Evolutionary conservation across 805 yeast genomes (phyloP).

Genomic region (Lachancea thermotolerans): DNA sequence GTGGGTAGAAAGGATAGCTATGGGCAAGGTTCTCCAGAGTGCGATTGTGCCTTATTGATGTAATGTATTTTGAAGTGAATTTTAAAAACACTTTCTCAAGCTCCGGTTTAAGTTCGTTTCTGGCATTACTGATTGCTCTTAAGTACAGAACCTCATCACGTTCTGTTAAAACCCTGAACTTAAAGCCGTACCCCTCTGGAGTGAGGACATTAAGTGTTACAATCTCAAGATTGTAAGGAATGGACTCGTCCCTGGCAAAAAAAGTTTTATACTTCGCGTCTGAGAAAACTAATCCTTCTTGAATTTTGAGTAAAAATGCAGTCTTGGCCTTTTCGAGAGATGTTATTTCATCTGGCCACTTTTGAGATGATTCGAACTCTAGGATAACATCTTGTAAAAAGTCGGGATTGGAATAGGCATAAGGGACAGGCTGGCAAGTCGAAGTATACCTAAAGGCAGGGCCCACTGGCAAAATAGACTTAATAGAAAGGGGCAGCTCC

Average conservation of each 20-base stretch:
- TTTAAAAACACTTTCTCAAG: conserved; percentile 56
- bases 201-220: conserved; percentile 59
- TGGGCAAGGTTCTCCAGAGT: conserved; percentile 64
- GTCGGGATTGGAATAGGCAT: conserved; percentile 65
- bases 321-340: conserved; percentile 86
- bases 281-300: conserved; percentile 37
- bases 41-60: conserved; percentile 73
- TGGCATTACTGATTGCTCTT: conserved; percentile 62
- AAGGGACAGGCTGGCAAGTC: conserved; percentile 72
- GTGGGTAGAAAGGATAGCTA: conserved; percentile 64
- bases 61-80: conserved; percentile 58
- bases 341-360: conserved; percentile 90
- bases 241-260: conserved; percentile 57
- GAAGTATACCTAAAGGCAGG: conserved; percentile 73
- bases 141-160: conserved; percentile 71
- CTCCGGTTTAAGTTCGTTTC: conserved; percentile 50
- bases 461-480: conserved; percentile 67
- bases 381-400: conserved; percentile 74
- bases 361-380: conserved; percentile 82
- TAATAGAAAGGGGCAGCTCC: conserved; percentile 64
- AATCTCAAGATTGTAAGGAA: conserved; percentile 59
- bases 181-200: conserved; percentile 88
- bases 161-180: conserved; percentile 69
- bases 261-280: conserved; percentile 51
- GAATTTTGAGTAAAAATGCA: conserved; percentile 75